Percentiles rank a stretch among this genome's conserved stretches.
Conservation (phyloP, 83 land plant genomes). For the Picea abies region DNA sequence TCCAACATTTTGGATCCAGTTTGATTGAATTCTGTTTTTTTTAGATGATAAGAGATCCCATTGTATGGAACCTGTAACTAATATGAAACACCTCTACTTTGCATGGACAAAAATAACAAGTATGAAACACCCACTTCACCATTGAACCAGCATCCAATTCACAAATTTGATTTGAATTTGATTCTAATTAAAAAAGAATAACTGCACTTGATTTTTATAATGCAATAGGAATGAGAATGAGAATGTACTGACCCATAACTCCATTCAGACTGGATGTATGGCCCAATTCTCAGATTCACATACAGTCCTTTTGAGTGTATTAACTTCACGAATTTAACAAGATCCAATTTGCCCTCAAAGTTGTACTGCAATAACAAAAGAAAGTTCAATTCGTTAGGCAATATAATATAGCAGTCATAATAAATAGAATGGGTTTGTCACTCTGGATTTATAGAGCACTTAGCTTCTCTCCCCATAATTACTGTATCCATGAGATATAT, state of each 20-base stretch:
- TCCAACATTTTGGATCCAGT: not conserved
- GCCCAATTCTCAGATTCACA: constrained; percentile 45
- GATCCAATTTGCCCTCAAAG: constrained; percentile 33
- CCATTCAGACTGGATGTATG: constrained; percentile 49
- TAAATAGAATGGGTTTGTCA: no score
- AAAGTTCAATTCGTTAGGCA: not conserved
- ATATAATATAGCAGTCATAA: no score
- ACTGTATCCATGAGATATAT: no score
- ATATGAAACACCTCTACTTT: no score
- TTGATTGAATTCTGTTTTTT: not conserved
- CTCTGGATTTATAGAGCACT: no score
- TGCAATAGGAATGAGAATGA: not conserved
- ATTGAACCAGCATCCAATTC: not conserved
- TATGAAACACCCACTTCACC: no score
- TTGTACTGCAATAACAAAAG: constrained; percentile 34
- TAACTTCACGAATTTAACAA: constrained; percentile 36
- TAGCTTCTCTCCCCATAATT: no score
- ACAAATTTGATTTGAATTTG: not conserved
- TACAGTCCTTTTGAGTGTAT: constrained; percentile 39
- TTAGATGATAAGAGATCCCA: not conserved
- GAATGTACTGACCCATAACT: constrained; percentile 32
- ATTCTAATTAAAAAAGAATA: not conserved
- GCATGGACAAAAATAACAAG: no score
- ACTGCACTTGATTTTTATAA: not conserved
- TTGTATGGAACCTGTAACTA: no score